These are phyloP conservation scores for Neonectria ditissima DNA, from an alignment of 2,329 filamentous ascomycete genomes.

Conservation along the genomic window DNA sequence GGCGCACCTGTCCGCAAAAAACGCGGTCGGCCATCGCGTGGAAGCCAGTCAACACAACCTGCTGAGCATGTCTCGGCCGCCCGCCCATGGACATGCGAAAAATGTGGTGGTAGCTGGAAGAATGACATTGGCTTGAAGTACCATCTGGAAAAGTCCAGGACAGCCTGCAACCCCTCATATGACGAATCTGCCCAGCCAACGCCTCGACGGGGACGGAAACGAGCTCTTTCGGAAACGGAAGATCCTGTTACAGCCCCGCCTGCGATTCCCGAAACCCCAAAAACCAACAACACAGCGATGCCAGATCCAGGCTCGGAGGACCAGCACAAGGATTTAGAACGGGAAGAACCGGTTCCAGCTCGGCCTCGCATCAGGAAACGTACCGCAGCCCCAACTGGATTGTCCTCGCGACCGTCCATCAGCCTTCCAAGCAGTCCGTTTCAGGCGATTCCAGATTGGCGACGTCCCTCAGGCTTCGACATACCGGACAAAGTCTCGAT, in stretches of 20 bases:
- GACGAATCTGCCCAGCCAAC: constrained; percentile 35
- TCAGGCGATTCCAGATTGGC: constrained; percentile 39
- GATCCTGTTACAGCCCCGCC: constrained; percentile 19
- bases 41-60: constrained; percentile 21
- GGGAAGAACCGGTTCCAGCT: constrained; percentile 15
- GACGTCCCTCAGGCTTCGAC: constrained; percentile 40
- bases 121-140: constrained; percentile 70
- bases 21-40: constrained; percentile 37
- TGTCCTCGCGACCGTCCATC: constrained; percentile 37
- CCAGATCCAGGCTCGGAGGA: constrained; percentile 6
- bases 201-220: constrained; percentile 33
- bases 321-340: not conserved
- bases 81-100: constrained; percentile 61
- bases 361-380: constrained; percentile 27
- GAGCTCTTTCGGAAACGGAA: constrained; percentile 19
- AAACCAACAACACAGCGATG: not conserved
- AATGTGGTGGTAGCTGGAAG: constrained; percentile 67
- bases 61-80: constrained; percentile 32
- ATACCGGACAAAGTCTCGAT: constrained; percentile 25
- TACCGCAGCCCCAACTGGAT: constrained; percentile 30
- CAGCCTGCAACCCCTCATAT: constrained; percentile 63
- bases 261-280: constrained; percentile 10
- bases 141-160: constrained; percentile 66
- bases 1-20: constrained; percentile 42
- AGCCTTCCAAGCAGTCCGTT: constrained; percentile 38